Evolutionary conservation across 2,329 filamentous ascomycete species (phyloP), one percentile per base, ranked within the genome.

Genomic region (Helicocarpus griseus): DNA sequence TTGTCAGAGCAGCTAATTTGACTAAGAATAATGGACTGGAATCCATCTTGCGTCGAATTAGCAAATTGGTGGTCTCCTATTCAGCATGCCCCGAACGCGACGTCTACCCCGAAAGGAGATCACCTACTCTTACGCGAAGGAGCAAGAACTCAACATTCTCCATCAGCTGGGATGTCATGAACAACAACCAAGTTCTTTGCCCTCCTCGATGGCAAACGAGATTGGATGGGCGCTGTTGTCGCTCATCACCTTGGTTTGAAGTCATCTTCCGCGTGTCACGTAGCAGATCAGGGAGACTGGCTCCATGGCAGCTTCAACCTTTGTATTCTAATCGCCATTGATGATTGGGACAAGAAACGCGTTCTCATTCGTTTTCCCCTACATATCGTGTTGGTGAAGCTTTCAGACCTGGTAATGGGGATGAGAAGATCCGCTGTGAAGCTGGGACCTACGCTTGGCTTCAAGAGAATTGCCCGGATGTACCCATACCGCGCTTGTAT

Each of bases 261-360:
- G 22, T n/a, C n/a, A n/a, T 24, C 19, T 13, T 46, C 13, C 6
- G 2, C 11, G 5, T 62, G 60, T 50, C 51, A 49, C 39, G 14
- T 62, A 5, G 53, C 53, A 54, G 54, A 59, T 53, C 57, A 60
- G 24, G 51, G 55, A 26, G 54, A 63, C 38, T 68, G 68, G 67
- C 57, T 63, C 38, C 51, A 59, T 41, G 66, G 67, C 13, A 62
- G 59, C 50, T 70, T 68, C 54, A 71, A 70, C 52, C 57, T 66
- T 43, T 69, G 64, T 50, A 57, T 69, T 17, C 38, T 1, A 41
- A 22, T 41, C 9, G 9, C n/a, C 21, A 9, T 41, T 9, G 38
- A 41, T 41, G 21, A 19, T 22, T 17, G 21, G 21, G 38, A 22
- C 19, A 17, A 9, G 38, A 45, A 45, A 24, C 29, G 35, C 19